Base-by-base conservation (phyloP, 2,329 filamentous ascomycete genomes). In the Fusarium newnesense region DNA sequence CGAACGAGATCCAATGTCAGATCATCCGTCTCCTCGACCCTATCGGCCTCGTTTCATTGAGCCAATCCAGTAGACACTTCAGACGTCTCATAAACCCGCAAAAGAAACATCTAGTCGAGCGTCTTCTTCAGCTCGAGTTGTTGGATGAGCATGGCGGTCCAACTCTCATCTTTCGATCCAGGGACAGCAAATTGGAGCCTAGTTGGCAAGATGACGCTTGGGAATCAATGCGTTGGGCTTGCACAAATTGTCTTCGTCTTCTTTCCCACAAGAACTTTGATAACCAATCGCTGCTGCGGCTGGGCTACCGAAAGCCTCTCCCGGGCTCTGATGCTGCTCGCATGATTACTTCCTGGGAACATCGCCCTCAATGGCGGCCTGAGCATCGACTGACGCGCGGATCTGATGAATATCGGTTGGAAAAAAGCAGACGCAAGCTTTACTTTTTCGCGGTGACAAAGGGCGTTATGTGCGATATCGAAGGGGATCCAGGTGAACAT, bases 1-100 rank as follows among this genome's bases (percentile, higher is more conserved):
- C 49, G 1, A 37, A 24, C 13, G 34, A 52, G 49, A 19, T 75
- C 9, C 72, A 75, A 24, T 69, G 62, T 30, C 60, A 60, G 30
- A 52, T 71, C 34, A 62, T 71, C 39, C 60, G 69, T 6, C 58
- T 69, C 3, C 67, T 75, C n/a, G 72, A 75, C 9, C 73, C 72
- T 5, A 54, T 66, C 28, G 40, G 61, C 19, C 60, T 75, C 9
- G 60, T 75, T 11, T 69, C 62, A 8, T 26, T 69, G 26, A 75
- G 67, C 47, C 72, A 73, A 24, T 42, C 57, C 34, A 73, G 40
- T 54, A 26, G 24, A 18, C 42, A 68, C 18, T 75, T 75, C 3
- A 65, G 63, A 8, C 28, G 7, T 10, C 59, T 75, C 7, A 49
- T 75, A n/a, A 57, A 32, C 4, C 72, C 67, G 3, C 15, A 63